These are phyloP conservation scores for Gilbertella persicaria DNA, from an alignment of 371 early-diverging fungal species.

Conservation along the genomic window DNA sequence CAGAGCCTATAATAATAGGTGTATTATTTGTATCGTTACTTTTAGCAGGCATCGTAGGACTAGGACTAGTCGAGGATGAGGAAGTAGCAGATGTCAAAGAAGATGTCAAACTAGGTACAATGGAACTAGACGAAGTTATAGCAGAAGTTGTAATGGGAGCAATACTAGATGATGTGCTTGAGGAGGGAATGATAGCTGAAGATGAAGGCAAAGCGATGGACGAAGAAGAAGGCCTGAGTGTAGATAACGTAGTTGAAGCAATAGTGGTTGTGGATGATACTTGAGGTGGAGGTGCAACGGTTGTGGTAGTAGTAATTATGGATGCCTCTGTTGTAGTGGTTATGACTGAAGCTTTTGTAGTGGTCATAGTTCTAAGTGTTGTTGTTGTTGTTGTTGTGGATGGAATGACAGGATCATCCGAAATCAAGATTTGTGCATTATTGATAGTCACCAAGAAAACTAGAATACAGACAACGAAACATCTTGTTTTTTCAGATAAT, in stretches of 20 bases:
- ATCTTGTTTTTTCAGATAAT: neutral
- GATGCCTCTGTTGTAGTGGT: neutral
- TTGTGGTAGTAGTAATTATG: neutral
- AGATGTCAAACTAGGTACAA: neutral
- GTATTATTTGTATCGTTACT: conserved; percentile 2
- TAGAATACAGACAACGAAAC: neutral
- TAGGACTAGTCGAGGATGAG: neutral
- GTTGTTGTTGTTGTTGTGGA: neutral
- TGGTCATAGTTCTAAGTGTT: neutral
- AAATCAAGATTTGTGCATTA: neutral
- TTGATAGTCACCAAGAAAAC: neutral
- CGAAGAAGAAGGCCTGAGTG: neutral
- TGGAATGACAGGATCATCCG: neutral
- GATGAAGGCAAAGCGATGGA: neutral
- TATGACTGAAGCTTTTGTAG: neutral
- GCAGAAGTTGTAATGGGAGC: neutral
- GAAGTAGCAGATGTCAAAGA: conserved; percentile 2
- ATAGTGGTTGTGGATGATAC: neutral
- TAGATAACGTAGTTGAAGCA: neutral
- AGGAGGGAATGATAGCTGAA: neutral
- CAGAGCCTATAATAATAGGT: conserved; percentile 22
- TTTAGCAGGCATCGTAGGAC: neutral
- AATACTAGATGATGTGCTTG: too few species aligned
- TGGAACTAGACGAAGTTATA: neutral
- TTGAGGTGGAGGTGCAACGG: neutral